Evolutionary conservation across 2,329 filamentous ascomycete species (phyloP), one percentile per base, ranked within the genome.

Genomic region (Metarhizium guizhouense): DNA sequence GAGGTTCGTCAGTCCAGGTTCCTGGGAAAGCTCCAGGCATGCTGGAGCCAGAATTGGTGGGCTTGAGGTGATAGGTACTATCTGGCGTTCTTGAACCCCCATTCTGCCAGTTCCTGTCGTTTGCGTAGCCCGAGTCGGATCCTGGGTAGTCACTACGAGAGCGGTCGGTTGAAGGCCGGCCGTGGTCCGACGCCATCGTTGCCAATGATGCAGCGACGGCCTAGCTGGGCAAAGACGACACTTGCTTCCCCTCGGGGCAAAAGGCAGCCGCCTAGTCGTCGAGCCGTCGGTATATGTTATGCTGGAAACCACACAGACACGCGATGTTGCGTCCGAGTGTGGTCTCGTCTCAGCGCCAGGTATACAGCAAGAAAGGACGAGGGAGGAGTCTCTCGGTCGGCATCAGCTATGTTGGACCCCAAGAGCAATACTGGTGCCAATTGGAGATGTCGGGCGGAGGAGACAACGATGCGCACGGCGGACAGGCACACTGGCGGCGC

Each of bases 181-280:
- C 74, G 66, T 77, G 75, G 60, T 76, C 75, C 61, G 76, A 74
- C 61, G 74, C 75, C 72, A 78, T 76, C 55, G 61, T 65, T 63
- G 60, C 36, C 42, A 42, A 42, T 40, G 20, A 30, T 38, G 42
- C 34, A 52, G 54, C 56, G 32, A 54, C 48, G 52, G 32, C 54
- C 32, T 16, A 29, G 42, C 32, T 29, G 47, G 25, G 29, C 40
- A 30, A 29, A 42, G 29, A 18, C 30, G 36, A 53, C 40, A 51
- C 51, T 56, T 55, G 54, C 54, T 55, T 53, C 54, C 43, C 45
- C 53, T 56, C 50, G 49, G 51, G 43, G 42, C 42, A 58, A 40
- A 40, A 40, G 38, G 38, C 38, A 14, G 38, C 5, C 2, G 38
- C 14, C 38, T 13, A 40, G 38, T 16, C 60, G 63, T 63, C 65